These are phyloP conservation scores for Prototheca cutis DNA, from an alignment of 163 green algal species.

Conservation along the genomic window DNA sequence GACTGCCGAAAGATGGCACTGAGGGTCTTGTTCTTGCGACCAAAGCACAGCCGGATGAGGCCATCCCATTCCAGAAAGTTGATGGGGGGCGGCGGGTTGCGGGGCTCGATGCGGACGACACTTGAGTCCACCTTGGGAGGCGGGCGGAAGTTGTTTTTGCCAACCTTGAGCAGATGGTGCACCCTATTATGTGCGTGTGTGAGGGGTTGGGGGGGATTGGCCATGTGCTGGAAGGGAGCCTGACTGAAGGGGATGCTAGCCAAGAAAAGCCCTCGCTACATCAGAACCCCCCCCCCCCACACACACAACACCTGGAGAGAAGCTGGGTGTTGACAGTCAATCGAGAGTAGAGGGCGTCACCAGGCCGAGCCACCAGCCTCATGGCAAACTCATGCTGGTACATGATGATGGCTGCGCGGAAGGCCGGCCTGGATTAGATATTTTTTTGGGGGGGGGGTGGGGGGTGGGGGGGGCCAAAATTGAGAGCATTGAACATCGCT, in stretches of 20 bases:
- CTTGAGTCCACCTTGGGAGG: conserved; percentile 94
- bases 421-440: conserved; percentile 33
- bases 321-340: conserved; percentile 94
- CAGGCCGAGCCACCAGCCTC: conserved; percentile 85
- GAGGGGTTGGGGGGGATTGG: neutral
- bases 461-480: too few species aligned
- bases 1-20: conserved; percentile 75
- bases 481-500: too few species aligned
- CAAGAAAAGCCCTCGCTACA: too few species aligned
- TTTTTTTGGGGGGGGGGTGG: neutral
- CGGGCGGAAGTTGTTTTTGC: conserved; percentile 77
- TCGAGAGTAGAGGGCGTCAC: conserved; percentile 69
- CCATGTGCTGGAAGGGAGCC: too few species aligned
- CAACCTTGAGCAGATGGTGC: conserved; percentile 87
- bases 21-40: conserved; percentile 97
- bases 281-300: too few species aligned
- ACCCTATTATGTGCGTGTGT: conserved; percentile 25
- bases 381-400: conserved; percentile 99
- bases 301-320: conserved; percentile 60
- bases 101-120: conserved; percentile 95
- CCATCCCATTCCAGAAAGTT: conserved; percentile 98
- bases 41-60: conserved; percentile 90
- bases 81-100: conserved; percentile 80
- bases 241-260: too few species aligned
- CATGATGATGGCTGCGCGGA: conserved; percentile 94